Conservation (phyloP, 805 yeast genomes). For the Teunomyces tritomae region DNA sequence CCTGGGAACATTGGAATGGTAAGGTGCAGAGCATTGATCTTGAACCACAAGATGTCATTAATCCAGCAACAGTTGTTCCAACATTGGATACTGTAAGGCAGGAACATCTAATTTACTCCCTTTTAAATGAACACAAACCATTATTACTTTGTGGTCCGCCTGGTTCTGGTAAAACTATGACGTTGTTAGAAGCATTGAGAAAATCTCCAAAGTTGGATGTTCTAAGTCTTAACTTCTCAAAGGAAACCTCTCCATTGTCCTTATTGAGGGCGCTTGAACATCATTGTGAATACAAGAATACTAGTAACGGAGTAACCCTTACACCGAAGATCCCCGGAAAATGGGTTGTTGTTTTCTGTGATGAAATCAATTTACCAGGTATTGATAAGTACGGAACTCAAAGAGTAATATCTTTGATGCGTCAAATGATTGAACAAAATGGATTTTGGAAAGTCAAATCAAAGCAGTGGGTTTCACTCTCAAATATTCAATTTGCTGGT, state of each 20-base stretch:
- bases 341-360: constrained; percentile 83
- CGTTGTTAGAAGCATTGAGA: constrained; percentile 65
- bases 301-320: constrained; percentile 50
- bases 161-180: constrained; percentile 96
- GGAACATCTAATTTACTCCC: constrained; percentile 55
- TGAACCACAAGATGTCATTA: constrained; percentile 57
- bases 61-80: constrained; percentile 68
- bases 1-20: constrained; percentile 43
- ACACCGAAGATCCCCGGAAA: constrained; percentile 61
- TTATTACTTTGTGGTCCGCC: constrained; percentile 91
- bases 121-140: constrained; percentile 56
- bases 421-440: constrained; percentile 67
- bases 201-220: constrained; percentile 56
- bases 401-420: constrained; percentile 61
- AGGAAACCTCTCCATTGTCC: constrained; percentile 64
- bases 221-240: constrained; percentile 75
- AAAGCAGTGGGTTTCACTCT: constrained; percentile 62
- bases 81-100: constrained; percentile 76
- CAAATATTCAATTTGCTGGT: constrained; percentile 79
- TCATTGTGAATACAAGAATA: constrained; percentile 58
- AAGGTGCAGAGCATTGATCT: constrained; percentile 43
- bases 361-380: constrained; percentile 83
- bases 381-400: constrained; percentile 74
- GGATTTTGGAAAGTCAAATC: constrained; percentile 75
- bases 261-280: constrained; percentile 69